Conservation (phyloP, 2,329 filamentous ascomycete genomes). For the Colletotrichum sp. region DNA sequence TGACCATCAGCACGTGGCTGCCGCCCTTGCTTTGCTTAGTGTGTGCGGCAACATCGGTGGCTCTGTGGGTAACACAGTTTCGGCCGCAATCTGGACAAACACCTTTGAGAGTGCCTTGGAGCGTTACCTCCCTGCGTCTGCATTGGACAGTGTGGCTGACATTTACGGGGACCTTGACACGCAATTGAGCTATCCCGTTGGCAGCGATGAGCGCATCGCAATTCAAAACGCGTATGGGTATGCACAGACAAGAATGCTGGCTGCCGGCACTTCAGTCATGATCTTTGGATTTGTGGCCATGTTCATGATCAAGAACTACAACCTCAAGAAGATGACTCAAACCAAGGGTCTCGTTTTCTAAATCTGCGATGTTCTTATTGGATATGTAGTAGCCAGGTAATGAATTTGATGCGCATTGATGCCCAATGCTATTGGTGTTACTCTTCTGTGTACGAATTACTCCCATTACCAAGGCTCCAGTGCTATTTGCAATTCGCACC, state of each 20-base stretch:
- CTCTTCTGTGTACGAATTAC: too few relatives aligned
- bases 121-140: conserved; percentile 49
- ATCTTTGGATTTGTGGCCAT: conserved; percentile 36
- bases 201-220: conserved; percentile 45
- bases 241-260: conserved; percentile 50
- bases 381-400: too few relatives aligned
- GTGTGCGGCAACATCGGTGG: conserved; percentile 49
- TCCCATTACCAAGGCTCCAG: too few relatives aligned
- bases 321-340: conserved; percentile 51
- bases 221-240: conserved; percentile 63
- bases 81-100: conserved; percentile 48
- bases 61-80: conserved; percentile 49
- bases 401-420: too few relatives aligned
- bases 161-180: conserved; percentile 58
- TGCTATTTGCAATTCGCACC: too few relatives aligned
- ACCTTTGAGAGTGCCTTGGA: conserved; percentile 47
- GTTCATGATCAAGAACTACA: conserved; percentile 51
- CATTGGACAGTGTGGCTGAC: conserved; percentile 37
- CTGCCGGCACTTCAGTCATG: conserved; percentile 32
- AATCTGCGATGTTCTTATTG: too few relatives aligned
- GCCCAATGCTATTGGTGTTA: too few relatives aligned
- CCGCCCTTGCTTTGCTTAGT: conserved; percentile 49
- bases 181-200: conserved; percentile 53
- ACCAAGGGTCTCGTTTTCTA: conserved; percentile 57
- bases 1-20: conserved; percentile 58